Evolutionary conservation across 225 moss, liverwort and hornwort genomes (phyloP).

Genomic region (Sphagnum tenellum): DNA sequence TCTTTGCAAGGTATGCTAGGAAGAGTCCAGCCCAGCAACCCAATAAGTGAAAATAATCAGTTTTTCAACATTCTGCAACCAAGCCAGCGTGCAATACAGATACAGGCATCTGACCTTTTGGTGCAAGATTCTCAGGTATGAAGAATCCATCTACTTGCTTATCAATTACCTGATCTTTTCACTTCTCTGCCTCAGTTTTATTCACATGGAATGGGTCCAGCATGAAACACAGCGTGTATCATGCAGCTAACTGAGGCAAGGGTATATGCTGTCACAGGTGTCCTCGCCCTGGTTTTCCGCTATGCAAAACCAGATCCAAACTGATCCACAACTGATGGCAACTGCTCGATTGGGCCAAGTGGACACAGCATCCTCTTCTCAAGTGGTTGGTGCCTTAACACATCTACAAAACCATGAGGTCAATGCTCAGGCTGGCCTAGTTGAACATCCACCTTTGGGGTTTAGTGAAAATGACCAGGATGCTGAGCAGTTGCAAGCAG

Average conservation of each 20-base stretch:
- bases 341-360: conserved; percentile 42
- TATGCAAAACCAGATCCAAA: conserved; percentile 34
- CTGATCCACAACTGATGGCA: conserved; percentile 42
- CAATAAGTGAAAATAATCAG: conserved; percentile 55
- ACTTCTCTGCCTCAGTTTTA: too few species aligned
- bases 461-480: conserved; percentile 63
- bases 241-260: too few species aligned
- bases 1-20: conserved; percentile 62
- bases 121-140: too few species aligned
- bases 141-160: too few species aligned
- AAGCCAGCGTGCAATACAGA: conserved; percentile 50
- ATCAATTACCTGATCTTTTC: too few species aligned
- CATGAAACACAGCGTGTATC: too few species aligned
- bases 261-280: conserved; percentile 17
- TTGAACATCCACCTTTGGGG: conserved; percentile 40
- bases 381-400: conserved; percentile 32
- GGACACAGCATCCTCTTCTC: conserved; percentile 39
- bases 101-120: not conserved
- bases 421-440: conserved; percentile 53
- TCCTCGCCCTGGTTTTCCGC: conserved; percentile 66
- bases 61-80: conserved; percentile 51
- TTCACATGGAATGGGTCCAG: too few species aligned
- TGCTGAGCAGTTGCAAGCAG: conserved; percentile 72
- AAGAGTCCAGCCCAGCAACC: conserved; percentile 42
- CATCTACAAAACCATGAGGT: conserved; percentile 62